These are phyloP conservation scores for Fusarium ramigenum DNA, from an alignment of 2,329 filamentous ascomycete genomes.

Conservation along the genomic window DNA sequence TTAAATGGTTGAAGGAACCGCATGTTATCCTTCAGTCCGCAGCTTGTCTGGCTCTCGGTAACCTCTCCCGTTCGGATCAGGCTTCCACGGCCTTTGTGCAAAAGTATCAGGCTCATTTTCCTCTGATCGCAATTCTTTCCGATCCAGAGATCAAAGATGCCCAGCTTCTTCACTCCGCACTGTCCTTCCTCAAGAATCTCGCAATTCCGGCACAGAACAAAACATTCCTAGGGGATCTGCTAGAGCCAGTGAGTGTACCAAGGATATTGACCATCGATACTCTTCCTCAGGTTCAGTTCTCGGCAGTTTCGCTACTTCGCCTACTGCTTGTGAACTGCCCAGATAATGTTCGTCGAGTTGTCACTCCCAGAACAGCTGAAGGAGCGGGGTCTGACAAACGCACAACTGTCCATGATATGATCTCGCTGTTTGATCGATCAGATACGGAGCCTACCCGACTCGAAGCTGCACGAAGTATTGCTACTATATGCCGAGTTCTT, in stretches of 20 bases:
- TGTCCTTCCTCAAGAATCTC: slow-evolving; percentile 72
- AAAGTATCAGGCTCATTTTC: slow-evolving; percentile 51
- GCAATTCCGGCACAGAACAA: slow-evolving; percentile 68
- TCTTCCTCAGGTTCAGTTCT: slow-evolving; percentile 66
- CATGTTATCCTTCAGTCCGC: slow-evolving; percentile 61
- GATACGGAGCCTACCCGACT: slow-evolving; percentile 64
- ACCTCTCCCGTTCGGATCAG: slow-evolving; percentile 68
- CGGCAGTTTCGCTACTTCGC: slow-evolving; percentile 65
- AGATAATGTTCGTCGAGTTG: slow-evolving; percentile 62
- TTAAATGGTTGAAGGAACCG: slow-evolving; percentile 57
- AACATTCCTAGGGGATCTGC: slow-evolving; percentile 57
- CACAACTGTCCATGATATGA: slow-evolving; percentile 50
- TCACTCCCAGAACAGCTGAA: slow-evolving; percentile 51
- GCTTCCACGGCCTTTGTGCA: slow-evolving; percentile 61
- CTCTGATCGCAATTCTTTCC: slow-evolving; percentile 57
- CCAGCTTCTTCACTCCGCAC: slow-evolving; percentile 64
- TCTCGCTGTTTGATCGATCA: slow-evolving; percentile 50
- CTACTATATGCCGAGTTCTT: slow-evolving; percentile 63
- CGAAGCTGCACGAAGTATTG: slow-evolving; percentile 65
- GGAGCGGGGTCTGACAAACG: slow-evolving; percentile 37
- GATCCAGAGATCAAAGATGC: slow-evolving; percentile 53
- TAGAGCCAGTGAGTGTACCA: slow-evolving; percentile 58
- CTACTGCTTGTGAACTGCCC: slow-evolving; percentile 64
- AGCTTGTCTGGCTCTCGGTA: slow-evolving; percentile 69
- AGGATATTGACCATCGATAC: slow-evolving; percentile 63